Evolutionary conservation across 148 eudicot genomes (phyloP), one percentile per base, ranked within the genome.

Genomic region (Nepenthes mirabilis): DNA sequence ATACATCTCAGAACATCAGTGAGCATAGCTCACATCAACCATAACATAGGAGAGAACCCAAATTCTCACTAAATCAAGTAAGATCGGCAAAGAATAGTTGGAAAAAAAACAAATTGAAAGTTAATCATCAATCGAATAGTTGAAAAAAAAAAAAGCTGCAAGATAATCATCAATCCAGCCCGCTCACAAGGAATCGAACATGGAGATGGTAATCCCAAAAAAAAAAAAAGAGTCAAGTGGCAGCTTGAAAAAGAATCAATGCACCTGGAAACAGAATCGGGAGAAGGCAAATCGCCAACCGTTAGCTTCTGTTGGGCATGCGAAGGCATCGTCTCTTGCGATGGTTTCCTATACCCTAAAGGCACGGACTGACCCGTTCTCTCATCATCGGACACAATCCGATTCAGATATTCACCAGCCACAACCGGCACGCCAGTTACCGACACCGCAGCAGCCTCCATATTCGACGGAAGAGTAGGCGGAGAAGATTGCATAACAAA

Each of bases 181-280:
- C 23, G 23, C 23, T 23, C 23, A 5, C 48, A 45, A 52, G 12
- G 9, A n/a, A 23, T 14, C 4, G 10, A 62, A 6, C 13, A 40
- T 52, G 35, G 52, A 49, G 12, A 13, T 45, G 37, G 13, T 33
- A 33, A 7, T 33, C 60, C 23, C 23, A 23, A 23, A 23, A 43
- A 54, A 43, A 13, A 45, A 47, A 1, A 11, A 6, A 57, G 36
- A 58, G 9, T 2, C 6, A 36, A 32, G 10, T 6, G 2, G 2
- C 11, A 57, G 14, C 13, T 57, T 36, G n/a, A 11, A 57, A 2
- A 55, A 34, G 36, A 13, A 34, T 32, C 36, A 55, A 10, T 1
- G 33, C 80, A 87, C 97, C 97, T 91, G 33, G 95, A 87, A 63
- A 87, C 80, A 23, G 95, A 91, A 71, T 81, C 93, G 43, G 95